Conservation (phyloP, 345 rosid species). For the Eucalyptus brandiana region DNA sequence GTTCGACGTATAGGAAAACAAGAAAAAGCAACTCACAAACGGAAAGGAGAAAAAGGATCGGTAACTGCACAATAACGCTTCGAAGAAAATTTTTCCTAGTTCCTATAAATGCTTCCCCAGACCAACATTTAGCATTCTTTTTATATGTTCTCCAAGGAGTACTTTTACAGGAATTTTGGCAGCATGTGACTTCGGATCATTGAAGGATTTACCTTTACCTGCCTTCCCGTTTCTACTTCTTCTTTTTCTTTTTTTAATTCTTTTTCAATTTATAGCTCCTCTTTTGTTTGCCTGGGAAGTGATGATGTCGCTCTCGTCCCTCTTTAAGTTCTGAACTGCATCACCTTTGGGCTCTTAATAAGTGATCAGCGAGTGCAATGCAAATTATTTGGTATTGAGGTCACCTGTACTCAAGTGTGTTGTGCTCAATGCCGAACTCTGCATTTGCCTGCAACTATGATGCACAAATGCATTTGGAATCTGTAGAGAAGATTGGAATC, state of each 20-base stretch:
- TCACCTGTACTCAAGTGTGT: no score
- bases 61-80: background rate
- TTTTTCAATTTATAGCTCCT: background rate
- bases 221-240: background rate
- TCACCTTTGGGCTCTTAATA: background rate
- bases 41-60: background rate
- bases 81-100: background rate
- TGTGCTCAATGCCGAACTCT: no score
- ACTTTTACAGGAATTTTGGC: background rate
- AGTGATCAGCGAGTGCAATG: background rate
- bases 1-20: background rate
- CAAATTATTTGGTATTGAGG: background rate
- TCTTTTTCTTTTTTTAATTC: no score
- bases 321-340: no score
- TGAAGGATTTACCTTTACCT: background rate
- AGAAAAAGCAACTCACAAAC: background rate
- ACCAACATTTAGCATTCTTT: background rate
- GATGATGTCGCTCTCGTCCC: background rate
- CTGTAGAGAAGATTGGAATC: background rate
- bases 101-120: background rate
- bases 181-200: background rate
- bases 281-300: background rate
- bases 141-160: background rate
- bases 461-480: background rate
- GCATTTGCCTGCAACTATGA: no score